Conservation (phyloP, 257 asterid genomes). For the Solanum piurae region DNA sequence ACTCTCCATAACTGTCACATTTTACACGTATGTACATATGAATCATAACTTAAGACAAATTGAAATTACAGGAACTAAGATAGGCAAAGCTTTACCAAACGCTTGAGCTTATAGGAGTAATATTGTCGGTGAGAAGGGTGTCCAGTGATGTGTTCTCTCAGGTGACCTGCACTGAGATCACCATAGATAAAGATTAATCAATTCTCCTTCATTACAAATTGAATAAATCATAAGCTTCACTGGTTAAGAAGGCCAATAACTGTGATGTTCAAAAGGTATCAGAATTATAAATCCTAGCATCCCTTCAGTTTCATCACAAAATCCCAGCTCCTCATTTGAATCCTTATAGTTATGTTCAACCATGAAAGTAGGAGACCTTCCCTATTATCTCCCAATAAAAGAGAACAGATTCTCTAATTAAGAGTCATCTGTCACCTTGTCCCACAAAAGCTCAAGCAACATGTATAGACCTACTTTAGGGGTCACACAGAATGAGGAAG, state of each 20-base stretch:
- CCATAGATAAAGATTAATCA: constrained; percentile 14
- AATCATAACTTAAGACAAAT: not conserved
- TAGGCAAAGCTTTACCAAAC: constrained; percentile 38
- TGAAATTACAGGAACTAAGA: not conserved
- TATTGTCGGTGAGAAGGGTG: constrained; percentile 58
- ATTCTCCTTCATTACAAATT: not conserved
- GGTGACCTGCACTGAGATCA: constrained; percentile 72
- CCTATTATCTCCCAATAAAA: not conserved
- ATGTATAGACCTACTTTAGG: not conserved
- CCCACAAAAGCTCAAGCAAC: not conserved
- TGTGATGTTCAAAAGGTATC: not conserved
- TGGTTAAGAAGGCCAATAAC: not conserved
- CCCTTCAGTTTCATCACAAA: not conserved
- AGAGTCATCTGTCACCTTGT: not conserved
- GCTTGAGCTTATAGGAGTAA: constrained; percentile 63
- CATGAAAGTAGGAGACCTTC: not conserved
- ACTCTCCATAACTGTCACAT: not conserved
- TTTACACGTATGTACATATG: not conserved
- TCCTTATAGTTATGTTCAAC: not conserved
- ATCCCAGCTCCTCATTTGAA: not conserved
- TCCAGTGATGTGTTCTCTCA: constrained; percentile 43
- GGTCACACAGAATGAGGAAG: not conserved
- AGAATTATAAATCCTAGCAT: not conserved
- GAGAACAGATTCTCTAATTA: not conserved
- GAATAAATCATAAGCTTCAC: not conserved